Evolutionary conservation across 108 stramenopile species (phyloP), one percentile per base, ranked within the genome.

Genomic region (Nitzschia inconspicua): DNA sequence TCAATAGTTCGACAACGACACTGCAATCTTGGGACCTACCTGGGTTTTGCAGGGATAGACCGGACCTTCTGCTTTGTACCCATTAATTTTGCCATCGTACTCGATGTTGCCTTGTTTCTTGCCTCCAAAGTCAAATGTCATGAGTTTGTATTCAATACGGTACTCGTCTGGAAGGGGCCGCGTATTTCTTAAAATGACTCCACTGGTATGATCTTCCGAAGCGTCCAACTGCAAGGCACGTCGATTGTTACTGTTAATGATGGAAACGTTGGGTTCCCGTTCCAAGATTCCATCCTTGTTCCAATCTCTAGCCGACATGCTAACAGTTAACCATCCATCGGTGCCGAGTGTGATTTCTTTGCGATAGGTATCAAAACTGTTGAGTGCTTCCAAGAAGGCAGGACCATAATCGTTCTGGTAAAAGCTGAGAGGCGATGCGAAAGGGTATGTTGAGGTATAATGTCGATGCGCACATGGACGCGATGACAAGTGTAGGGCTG

Each of bases 111-210:
- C 65, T 47, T 35, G 3, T 6, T 54, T 53, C 36, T 39, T 34
- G 4, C 65, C 65, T 24, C 65, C 65, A 56, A 50, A 50, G 4
- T 65, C 65, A 2, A 65, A 20, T 6, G 22, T 23, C 11, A 30
- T 55, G 22, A 65, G 53, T 39, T 65, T 65, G 50, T 65, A 65
- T 65, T 65, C 65, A 23, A 65, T 65, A 5, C 65, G 65, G 39
- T 65, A 65, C 10, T 36, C 43, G 27, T 44, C 52, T 19, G 65
- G 65, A 3, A 65, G 32, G 7, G 65, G 54, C 18, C 47, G 55
- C 43, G 65, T 65, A 27, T 54, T 54, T 23, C 65, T 42, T 13
- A 65, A 32, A 1, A 65, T 44, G 7, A 56, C 54, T 11, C 65
- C 65, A 5, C 44, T 44, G 1, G 42, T 55, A 34, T 65, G 53